Conservation (phyloP, 2,329 filamentous ascomycete species). For the Fusarium sp. region DNA sequence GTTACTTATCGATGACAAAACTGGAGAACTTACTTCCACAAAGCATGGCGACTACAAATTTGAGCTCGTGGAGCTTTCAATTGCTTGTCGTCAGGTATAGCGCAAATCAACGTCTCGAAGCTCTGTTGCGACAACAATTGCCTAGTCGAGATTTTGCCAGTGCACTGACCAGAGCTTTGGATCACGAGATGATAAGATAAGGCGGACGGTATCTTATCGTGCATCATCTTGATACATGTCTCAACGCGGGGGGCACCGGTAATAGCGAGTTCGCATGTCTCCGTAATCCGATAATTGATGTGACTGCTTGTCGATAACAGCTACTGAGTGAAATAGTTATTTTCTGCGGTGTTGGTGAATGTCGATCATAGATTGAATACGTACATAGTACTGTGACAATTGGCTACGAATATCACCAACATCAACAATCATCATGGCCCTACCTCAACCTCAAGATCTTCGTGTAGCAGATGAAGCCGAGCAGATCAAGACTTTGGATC, state of each 20-base stretch:
- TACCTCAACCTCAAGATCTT: conserved; percentile 69
- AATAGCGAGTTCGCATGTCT: conserved; percentile 35
- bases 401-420: background rate
- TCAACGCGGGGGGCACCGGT: conserved; percentile 38
- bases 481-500: conserved; percentile 72
- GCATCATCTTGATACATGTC: conserved; percentile 10
- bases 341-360: background rate
- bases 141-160: conserved; percentile 46
- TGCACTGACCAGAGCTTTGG: conserved; percentile 43
- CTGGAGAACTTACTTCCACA: conserved; percentile 55
- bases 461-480: conserved; percentile 63
- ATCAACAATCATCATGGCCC: conserved; percentile 34
- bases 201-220: conserved; percentile 30
- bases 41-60: conserved; percentile 53
- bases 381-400: background rate
- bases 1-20: background rate
- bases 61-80: conserved; percentile 44
- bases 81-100: conserved; percentile 42
- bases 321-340: background rate
- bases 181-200: conserved; percentile 48
- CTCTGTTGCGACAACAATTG: conserved; percentile 41
- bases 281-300: conserved; percentile 31
- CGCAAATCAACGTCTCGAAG: conserved; percentile 37
- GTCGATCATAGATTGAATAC: background rate
- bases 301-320: background rate